Conservation (phyloP, 192 early-diverging fungal species). For the Ramicandelaber brevisporus region DNA sequence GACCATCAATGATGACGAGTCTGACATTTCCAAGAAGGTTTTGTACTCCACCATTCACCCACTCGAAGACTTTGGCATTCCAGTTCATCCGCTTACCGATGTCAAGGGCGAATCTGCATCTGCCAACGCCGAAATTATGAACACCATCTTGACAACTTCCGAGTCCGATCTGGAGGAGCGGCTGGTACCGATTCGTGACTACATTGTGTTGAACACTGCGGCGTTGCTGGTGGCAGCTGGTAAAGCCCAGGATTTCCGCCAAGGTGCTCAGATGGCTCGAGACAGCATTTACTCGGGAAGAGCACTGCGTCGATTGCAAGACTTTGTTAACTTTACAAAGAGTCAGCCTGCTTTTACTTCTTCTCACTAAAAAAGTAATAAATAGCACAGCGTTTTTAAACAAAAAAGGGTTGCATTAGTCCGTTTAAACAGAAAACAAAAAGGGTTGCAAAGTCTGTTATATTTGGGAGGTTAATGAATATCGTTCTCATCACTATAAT, state of each 20-base stretch:
- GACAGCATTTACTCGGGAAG: conserved; percentile 43
- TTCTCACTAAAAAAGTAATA: too few species aligned
- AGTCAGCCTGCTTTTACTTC: too few species aligned
- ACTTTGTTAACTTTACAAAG: conserved; percentile 21
- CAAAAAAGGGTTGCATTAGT: too few species aligned
- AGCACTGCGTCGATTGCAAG: conserved; percentile 31
- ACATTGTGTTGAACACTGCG: conserved; percentile 79
- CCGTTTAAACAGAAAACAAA: too few species aligned
- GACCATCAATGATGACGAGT: conserved; percentile 34
- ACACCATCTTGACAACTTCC: conserved; percentile 39
- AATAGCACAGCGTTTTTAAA: too few species aligned
- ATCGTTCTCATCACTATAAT: too few species aligned
- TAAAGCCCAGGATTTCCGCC: conserved; percentile 33
- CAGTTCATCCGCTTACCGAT: conserved; percentile 32
- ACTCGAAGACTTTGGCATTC: conserved; percentile 71
- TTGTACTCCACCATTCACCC: conserved; percentile 38
- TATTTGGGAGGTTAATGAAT: too few species aligned
- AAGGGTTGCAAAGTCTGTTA: too few species aligned
- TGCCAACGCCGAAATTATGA: conserved; percentile 52
- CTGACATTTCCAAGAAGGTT: conserved; percentile 21
- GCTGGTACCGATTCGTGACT: conserved; percentile 50
- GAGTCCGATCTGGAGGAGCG: conserved; percentile 24
- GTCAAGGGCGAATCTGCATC: conserved; percentile 42
- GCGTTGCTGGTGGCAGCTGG: conserved; percentile 63
- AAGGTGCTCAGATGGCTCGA: conserved; percentile 53